Evolutionary conservation across 2,329 filamentous ascomycete genomes (phyloP).

Genomic region (Lomentospora prolificans): DNA sequence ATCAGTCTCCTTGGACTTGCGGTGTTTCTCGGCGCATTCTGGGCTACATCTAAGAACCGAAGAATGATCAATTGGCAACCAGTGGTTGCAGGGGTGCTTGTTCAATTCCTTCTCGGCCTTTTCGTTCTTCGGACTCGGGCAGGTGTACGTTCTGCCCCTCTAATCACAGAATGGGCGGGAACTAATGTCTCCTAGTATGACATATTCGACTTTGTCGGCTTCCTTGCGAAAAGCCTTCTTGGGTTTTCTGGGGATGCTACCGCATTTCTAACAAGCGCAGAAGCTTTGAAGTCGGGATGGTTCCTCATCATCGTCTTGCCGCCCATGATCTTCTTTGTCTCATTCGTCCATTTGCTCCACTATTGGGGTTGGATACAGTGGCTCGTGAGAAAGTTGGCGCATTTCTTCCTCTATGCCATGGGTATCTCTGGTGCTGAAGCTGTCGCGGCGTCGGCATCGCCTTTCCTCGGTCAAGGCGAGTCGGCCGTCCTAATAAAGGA

Average conservation of each 20-base stretch:
- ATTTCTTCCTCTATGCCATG: slow-evolving; percentile 70
- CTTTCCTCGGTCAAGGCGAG: slow-evolving; percentile 72
- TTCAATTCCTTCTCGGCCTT: neutral
- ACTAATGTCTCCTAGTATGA: slow-evolving; percentile 30
- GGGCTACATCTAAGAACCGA: neutral
- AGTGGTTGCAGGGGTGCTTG: neutral
- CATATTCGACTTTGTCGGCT: slow-evolving; percentile 66
- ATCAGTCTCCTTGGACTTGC: neutral
- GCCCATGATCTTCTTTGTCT: slow-evolving; percentile 70
- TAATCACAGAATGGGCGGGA: neutral
- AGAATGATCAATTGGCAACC: neutral
- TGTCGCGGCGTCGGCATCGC: slow-evolving; percentile 64
- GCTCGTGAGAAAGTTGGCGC: slow-evolving; percentile 63
- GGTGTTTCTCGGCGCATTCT: neutral
- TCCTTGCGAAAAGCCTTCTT: slow-evolving; percentile 51
- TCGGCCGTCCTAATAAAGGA: slow-evolving; percentile 68
- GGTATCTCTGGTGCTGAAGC: slow-evolving; percentile 65
- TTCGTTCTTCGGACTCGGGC: neutral
- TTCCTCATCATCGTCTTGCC: slow-evolving; percentile 60
- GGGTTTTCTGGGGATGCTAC: slow-evolving; percentile 56
- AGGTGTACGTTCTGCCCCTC: neutral
- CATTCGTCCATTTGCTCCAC: slow-evolving; percentile 61
- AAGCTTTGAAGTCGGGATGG: slow-evolving; percentile 33
- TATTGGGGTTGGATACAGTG: slow-evolving; percentile 62
- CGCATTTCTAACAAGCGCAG: slow-evolving; percentile 47